Conservation (phyloP, 805 yeast species). For the Soucietia sequanensis region DNA sequence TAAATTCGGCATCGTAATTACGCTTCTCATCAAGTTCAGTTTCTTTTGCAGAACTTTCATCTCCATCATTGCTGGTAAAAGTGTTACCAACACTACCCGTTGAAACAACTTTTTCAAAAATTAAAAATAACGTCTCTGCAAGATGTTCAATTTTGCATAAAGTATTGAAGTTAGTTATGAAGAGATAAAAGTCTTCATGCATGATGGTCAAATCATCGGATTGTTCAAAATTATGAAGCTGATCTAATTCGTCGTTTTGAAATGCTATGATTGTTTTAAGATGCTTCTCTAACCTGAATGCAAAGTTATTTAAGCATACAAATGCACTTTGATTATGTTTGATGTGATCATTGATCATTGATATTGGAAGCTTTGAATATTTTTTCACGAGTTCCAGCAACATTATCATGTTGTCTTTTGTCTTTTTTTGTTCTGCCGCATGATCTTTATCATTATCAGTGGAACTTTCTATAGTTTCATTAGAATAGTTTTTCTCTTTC, state of each 20-base stretch:
- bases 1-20: conserved; percentile 26
- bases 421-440: not conserved
- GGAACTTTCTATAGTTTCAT: conserved; percentile 1
- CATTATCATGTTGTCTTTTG: not conserved
- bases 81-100: conserved; percentile 12
- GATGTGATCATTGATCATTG: not conserved
- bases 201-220: conserved; percentile 8
- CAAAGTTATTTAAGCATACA: conserved; percentile 9
- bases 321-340: conserved; percentile 2
- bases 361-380: not conserved
- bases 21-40: conserved; percentile 2
- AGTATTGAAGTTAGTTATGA: conserved; percentile 28
- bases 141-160: conserved; percentile 29
- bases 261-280: conserved; percentile 7
- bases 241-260: conserved; percentile 2
- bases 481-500: conserved; percentile 15
- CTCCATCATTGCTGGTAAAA: no score
- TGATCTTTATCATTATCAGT: not conserved
- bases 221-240: not conserved
- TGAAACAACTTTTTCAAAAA: conserved; percentile 18
- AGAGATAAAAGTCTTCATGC: conserved; percentile 20
- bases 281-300: conserved; percentile 13
- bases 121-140: conserved; percentile 24
- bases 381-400: not conserved
- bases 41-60: conserved; percentile 4